Conservation (phyloP, 2,329 filamentous ascomycete genomes). For the Fusarium bulbicola region DNA sequence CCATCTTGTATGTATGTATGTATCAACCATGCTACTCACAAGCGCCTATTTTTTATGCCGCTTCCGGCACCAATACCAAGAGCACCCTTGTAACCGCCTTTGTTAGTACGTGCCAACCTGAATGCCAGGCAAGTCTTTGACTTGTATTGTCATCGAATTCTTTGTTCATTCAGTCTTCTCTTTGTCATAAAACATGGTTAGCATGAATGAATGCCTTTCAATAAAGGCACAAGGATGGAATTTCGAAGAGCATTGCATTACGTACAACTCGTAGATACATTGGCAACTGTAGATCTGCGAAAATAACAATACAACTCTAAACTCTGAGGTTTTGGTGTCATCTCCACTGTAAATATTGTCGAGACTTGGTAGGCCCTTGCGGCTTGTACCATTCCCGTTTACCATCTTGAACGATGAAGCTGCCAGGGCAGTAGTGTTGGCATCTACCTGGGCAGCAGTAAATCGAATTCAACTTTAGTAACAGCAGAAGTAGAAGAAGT, state of each 20-base stretch:
- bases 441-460: not conserved
- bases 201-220: not conserved
- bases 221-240: not conserved
- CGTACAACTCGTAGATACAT: constrained; percentile 16
- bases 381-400: not conserved
- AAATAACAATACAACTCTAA: constrained; percentile 17
- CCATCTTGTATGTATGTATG: constrained; percentile 18
- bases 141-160: not conserved
- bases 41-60: constrained; percentile 3
- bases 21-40: not conserved
- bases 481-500: not conserved
- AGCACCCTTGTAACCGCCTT: constrained; percentile 4
- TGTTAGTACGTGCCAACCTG: not conserved
- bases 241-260: not conserved
- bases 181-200: not conserved
- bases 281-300: constrained; percentile 16
- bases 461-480: not conserved
- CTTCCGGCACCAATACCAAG: constrained; percentile 18
- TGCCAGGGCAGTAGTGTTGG: not conserved
- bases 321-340: not conserved
- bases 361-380: not conserved
- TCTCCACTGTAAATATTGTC: not conserved
- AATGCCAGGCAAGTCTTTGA: not conserved
- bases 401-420: not conserved
- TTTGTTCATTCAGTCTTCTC: not conserved